phyloP scores from a whole-genome alignment of 306 rosid species.

The Rosa rugosa region DNA sequence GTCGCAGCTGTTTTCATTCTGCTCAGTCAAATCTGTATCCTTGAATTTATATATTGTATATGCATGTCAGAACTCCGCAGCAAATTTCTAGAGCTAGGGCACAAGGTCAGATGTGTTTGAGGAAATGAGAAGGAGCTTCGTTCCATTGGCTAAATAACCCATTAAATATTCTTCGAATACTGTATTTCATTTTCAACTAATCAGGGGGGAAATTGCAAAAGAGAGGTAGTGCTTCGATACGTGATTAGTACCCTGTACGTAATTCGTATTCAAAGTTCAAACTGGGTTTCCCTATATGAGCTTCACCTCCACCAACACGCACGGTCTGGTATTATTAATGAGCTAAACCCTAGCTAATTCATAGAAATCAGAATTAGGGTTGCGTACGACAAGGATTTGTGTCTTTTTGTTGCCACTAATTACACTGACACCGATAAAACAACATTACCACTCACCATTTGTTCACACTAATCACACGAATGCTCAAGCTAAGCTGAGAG shows the following conservation, averaged over 20 bases:
- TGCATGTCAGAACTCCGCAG: conserved; percentile 2
- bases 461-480: background rate
- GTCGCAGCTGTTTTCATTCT: background rate
- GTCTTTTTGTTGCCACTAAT: conserved; percentile 6
- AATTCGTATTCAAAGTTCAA: background rate
- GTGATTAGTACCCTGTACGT: background rate
- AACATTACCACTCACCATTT: background rate
- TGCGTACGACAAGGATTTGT: conserved; percentile 20
- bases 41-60: background rate
- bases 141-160: background rate
- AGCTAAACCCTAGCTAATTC: background rate
- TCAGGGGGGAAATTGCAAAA: background rate
- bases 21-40: background rate
- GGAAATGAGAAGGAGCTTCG: background rate
- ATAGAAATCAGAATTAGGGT: background rate
- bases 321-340: background rate
- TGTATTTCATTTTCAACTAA: background rate
- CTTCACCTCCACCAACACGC: conserved; percentile 8
- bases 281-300: background rate
- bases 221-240: background rate
- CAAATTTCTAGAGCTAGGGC: background rate
- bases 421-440: background rate
- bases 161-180: background rate
- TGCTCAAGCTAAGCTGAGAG: background rate
- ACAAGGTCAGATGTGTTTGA: background rate